Percentiles rank a stretch among this genome's conserved stretches.
These are phyloP conservation scores for Dichotomopilus funicola DNA, from an alignment of 2,329 filamentous ascomycete genomes.

Conservation along the genomic window DNA sequence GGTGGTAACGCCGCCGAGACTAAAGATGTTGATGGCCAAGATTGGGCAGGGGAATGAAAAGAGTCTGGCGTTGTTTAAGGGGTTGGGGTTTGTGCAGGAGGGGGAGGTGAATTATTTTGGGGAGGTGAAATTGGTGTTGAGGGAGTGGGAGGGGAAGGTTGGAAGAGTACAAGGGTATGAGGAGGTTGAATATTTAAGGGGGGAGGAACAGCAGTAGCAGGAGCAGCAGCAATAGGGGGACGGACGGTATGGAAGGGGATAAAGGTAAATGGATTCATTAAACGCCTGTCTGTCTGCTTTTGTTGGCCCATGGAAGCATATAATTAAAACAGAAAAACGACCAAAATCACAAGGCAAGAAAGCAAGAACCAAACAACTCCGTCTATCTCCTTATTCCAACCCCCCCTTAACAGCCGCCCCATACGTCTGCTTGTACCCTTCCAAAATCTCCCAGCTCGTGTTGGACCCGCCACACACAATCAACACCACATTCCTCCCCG, in stretches of 20 bases:
- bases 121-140: conserved; percentile 47
- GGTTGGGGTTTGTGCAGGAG: conserved; percentile 46
- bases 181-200: conserved; percentile 23
- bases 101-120: conserved; percentile 54
- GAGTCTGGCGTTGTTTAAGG: conserved; percentile 46
- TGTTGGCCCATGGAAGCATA: background rate
- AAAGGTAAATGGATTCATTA: background rate
- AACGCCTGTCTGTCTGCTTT: background rate
- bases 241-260: too few species aligned
- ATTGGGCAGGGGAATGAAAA: conserved; percentile 50
- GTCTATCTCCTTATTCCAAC: background rate
- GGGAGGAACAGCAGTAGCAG: background rate
- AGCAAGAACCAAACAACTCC: background rate
- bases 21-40: conserved; percentile 31
- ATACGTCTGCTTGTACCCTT: conserved; percentile 48
- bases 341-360: background rate
- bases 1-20: conserved; percentile 4
- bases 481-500: conserved; percentile 68
- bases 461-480: conserved; percentile 77
- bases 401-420: conserved; percentile 11
- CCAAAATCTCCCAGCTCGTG: conserved; percentile 55
- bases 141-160: conserved; percentile 21
- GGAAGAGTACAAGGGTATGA: conserved; percentile 17
- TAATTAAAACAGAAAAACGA: background rate
- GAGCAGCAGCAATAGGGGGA: background rate